These are phyloP conservation scores for Ophiostoma novo-ulmi DNA, from an alignment of 2,329 filamentous ascomycete genomes.

Conservation along the genomic window DNA sequence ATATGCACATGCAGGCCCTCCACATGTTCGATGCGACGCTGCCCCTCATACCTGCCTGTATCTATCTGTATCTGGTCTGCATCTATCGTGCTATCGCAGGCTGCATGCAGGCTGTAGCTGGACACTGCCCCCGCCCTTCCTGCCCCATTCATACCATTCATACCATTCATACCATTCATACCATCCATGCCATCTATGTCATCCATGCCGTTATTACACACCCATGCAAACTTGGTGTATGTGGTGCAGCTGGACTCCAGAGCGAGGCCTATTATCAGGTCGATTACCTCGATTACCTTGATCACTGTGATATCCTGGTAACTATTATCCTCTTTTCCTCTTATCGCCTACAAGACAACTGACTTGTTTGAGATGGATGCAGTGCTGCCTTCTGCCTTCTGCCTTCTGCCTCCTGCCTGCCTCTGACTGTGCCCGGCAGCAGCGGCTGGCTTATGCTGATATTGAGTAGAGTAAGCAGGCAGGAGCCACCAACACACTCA, in stretches of 20 bases:
- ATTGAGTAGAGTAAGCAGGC: background rate
- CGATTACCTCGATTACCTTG: background rate
- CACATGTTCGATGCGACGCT: slow-evolving; percentile 9
- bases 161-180: no score
- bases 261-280: background rate
- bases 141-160: background rate
- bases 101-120: background rate
- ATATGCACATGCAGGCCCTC: background rate
- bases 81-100: background rate
- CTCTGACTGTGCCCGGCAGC: slow-evolving; percentile 2
- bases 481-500: background rate
- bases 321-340: no score
- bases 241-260: no score
- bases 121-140: background rate
- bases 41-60: background rate
- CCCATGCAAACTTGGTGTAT: no score
- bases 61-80: background rate
- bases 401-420: background rate
- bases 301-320: background rate
- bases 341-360: background rate
- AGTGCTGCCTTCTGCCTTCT: background rate
- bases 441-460: background rate
- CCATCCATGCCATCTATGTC: no score
- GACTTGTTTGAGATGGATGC: background rate
- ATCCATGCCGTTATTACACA: no score